Evolutionary conservation across 441 rosid species (phyloP), one percentile per base, ranked within the genome.

Genomic region (Gossypium davidsonii): DNA sequence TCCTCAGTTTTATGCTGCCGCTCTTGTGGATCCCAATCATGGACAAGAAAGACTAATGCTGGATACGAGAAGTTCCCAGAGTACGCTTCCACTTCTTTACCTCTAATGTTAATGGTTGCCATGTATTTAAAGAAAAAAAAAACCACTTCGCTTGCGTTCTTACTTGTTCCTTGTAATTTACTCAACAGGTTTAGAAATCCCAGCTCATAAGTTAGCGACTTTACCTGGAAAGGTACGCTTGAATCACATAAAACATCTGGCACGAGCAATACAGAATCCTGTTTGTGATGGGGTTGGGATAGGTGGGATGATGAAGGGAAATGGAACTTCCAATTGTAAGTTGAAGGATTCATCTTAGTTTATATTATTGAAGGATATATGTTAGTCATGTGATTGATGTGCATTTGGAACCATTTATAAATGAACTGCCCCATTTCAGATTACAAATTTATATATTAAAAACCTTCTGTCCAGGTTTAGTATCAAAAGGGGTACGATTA

Each of bases 221-320:
- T 73, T 88, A 39, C 86, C 89, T 1, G 83, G 81, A 48, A 82
- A 87, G 70, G 74, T 89, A 62, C 85, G 97, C 6, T 77, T 94
- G 56, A 94, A 75, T 76, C 96, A 85, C 37, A 39, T 94, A 73
- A 94, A 91, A 73, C 91, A 86, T 83, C 76, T 92, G 59, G 98
- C 98, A 1, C 86, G 98, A 71, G 84, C 87, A 61, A 52, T 85
- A 18, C 78, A 82, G 76, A 78, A 74, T 78, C 80, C 82, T 51
- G 67, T 78, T 39, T 37, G 59, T 28, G 70, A 76, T 31, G 74
- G 39, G 51, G 70, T 42, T 67, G 49, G 76, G 6, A 73, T 78
- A 18, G 82, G 82, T 67, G 75, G 73, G 55, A 53, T 76, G 10
- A 65, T 61, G 72, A 74, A 74, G 21, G 81, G 71, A 71, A 74